A percentile compares a stretch with the other conserved stretches of the same genome.
phyloP scores from a whole-genome alignment of 2,329 filamentous ascomycete species.

The Tolypocladium album region DNA sequence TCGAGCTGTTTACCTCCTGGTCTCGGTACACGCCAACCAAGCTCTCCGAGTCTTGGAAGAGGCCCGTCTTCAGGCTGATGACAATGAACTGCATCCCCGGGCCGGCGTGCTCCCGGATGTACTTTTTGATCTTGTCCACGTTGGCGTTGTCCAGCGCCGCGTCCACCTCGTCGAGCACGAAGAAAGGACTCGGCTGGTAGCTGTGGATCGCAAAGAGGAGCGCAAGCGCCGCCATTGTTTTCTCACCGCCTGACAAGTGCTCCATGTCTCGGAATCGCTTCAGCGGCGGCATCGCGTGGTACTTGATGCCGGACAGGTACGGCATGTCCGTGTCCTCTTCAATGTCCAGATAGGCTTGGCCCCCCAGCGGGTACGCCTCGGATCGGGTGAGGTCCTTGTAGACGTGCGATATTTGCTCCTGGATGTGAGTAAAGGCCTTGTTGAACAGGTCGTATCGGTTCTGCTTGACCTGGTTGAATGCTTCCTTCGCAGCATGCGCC shows the following conservation, averaged over 20 bases:
- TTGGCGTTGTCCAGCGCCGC: slow-evolving; percentile 98
- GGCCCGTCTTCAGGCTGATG: slow-evolving; percentile 86
- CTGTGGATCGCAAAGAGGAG: slow-evolving; percentile 93
- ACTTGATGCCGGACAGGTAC: slow-evolving; percentile 92
- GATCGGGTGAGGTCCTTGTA: slow-evolving; percentile 93
- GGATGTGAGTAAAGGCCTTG: slow-evolving; percentile 89
- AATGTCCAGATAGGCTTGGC: slow-evolving; percentile 79
- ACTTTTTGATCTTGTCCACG: slow-evolving; percentile 90
- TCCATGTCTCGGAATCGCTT: slow-evolving; percentile 99
- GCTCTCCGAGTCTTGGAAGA: slow-evolving; percentile 95
- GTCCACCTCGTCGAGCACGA: slow-evolving; percentile 96
- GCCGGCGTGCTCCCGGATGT: slow-evolving; percentile 85
- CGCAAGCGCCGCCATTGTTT: slow-evolving; percentile 97
- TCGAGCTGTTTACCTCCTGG: slow-evolving; percentile 84
- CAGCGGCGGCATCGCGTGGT: slow-evolving; percentile 95
- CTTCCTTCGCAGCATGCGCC: slow-evolving; percentile 66
- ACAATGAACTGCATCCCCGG: slow-evolving; percentile 99
- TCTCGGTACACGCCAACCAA: slow-evolving; percentile 93
- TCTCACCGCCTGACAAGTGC: slow-evolving; percentile 91
- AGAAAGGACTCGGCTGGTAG: slow-evolving; percentile 92
- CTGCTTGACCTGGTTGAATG: slow-evolving; percentile 72
- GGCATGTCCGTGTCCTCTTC: slow-evolving; percentile 92
- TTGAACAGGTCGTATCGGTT: slow-evolving; percentile 86
- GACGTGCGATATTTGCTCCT: slow-evolving; percentile 84
- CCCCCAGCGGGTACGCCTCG: slow-evolving; percentile 85